phyloP scores from a whole-genome alignment of 2,329 filamentous ascomycete species.

The Penicillium sp. region DNA sequence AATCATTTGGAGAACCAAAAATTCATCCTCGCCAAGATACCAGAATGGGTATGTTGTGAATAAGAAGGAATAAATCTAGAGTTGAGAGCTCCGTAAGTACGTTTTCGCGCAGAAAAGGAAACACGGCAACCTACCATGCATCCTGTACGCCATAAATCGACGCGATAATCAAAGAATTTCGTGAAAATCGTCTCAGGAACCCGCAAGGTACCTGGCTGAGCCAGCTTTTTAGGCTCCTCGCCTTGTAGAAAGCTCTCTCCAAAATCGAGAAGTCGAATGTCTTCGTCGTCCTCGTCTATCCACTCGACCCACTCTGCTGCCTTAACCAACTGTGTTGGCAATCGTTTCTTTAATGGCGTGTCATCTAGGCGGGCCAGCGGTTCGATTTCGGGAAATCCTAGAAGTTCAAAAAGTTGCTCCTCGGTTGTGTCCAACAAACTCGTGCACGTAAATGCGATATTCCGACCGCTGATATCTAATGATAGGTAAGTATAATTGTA shows the following conservation, averaged over 20 bases:
- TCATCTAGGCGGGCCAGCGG: constrained; percentile 20
- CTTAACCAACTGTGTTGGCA: constrained; percentile 27
- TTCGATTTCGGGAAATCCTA: constrained; percentile 22
- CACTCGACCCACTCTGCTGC: constrained; percentile 23
- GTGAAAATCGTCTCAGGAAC: constrained; percentile 34
- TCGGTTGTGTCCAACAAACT: constrained; percentile 13
- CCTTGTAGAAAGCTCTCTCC: constrained; percentile 24
- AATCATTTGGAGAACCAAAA: constrained; percentile 22
- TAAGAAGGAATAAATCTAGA: constrained; percentile 23
- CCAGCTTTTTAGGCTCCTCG: constrained; percentile 21
- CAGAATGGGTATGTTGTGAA: constrained; percentile 18
- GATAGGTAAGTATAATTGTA: constrained; percentile 8
- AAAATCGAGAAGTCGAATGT: constrained; percentile 25
- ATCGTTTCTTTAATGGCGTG: constrained; percentile 17
- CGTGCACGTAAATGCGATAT: constrained; percentile 27
- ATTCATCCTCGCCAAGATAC: constrained; percentile 18
- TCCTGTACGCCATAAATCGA: constrained; percentile 34
- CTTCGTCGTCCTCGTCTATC: constrained; percentile 29
- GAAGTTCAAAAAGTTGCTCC: constrained; percentile 19
- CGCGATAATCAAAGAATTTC: constrained; percentile 28
- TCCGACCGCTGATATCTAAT: constrained; percentile 29
- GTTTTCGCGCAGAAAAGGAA: neutral
- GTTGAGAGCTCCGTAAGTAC: constrained; percentile 5
- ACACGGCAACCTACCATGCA: constrained; percentile 22
- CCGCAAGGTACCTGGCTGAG: constrained; percentile 25